A percentile compares a stretch with the other conserved stretches of the same genome.
These are phyloP conservation scores for Xylaria acuta DNA, from an alignment of 495 filamentous ascomycete species.

Conservation along the genomic window DNA sequence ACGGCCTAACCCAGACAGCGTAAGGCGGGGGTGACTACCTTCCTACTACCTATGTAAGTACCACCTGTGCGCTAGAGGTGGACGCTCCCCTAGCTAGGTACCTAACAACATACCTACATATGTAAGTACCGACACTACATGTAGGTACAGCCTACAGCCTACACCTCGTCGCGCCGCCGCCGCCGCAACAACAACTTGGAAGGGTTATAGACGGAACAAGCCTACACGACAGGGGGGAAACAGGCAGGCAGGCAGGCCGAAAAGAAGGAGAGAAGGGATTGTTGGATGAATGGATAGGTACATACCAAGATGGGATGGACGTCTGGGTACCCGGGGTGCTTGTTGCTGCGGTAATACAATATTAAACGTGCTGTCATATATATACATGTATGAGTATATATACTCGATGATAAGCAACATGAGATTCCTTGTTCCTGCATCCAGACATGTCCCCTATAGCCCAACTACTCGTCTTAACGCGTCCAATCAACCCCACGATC, in stretches of 20 bases:
- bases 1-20: slow-evolving; percentile 5
- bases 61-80: neutral
- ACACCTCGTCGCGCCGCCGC: neutral
- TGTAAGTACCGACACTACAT: neutral
- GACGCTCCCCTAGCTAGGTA: neutral
- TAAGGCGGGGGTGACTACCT: slow-evolving; percentile 10
- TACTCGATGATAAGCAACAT: neutral
- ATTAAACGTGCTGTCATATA: slow-evolving; percentile 15
- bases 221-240: neutral
- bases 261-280: neutral
- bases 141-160: neutral
- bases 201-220: neutral
- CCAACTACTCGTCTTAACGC: neutral
- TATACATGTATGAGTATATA: too few relatives aligned
- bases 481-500: neutral
- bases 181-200: neutral
- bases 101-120: neutral
- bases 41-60: too few relatives aligned
- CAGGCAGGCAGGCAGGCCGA: neutral
- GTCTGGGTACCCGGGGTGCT: neutral
- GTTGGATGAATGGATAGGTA: neutral
- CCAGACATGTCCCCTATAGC: slow-evolving; percentile 1
- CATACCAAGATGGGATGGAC: neutral
- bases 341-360: slow-evolving; percentile 26
- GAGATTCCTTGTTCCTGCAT: neutral